Base-by-base conservation (phyloP, 331 rosid species). In the Cydonia oblonga region DNA sequence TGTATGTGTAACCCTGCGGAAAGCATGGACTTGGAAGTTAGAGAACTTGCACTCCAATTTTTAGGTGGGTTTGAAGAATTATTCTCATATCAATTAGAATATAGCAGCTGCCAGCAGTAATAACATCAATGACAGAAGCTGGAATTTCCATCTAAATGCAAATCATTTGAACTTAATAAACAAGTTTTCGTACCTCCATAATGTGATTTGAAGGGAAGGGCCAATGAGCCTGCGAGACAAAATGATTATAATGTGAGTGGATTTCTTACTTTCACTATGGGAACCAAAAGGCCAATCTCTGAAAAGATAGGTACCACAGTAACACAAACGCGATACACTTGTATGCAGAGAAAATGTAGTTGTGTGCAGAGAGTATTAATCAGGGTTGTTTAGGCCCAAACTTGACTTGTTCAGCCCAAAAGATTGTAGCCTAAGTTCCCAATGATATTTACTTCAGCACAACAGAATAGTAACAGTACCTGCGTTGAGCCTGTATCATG, bases 401-500 rank as follows among this genome's bases (percentile, higher is more conserved):
- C 38, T 24, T 14, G 60, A 64, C 60, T 46, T 5, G 42, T 35
- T 44, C 29, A 30, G 24, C 64, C 29, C 73, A 75, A 28, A 19
- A 30, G 24, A 9, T 42, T 51, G 66, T 16, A 28, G 35, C 56
- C 80, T 53, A 25, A 75, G 59, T 5, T 23, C 59, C 32, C 9
- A 49, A 23, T 3, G n/a, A 25, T 40, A 70, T 22, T 24, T 8
- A 33, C 24, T 24, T 16, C 18, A 12, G 64, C 19, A 65, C 19
- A 58, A 26, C 61, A 44, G 53, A 75, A 60, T 68, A 14, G 10
- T 24, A 44, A 60, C 23, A 26, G 58, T 66, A 93, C 98, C 97
- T 90, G 97, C 22, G 97, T 89, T 71, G 97, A 90, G 73, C 97
- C 97, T 18, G 98, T 90, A 60, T 93, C 96, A 44, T 93, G 98